Evolutionary conservation across 2,329 filamentous ascomycete genomes (phyloP), one percentile per base, ranked within the genome.

Genomic region (Neoascochyta sp.): DNA sequence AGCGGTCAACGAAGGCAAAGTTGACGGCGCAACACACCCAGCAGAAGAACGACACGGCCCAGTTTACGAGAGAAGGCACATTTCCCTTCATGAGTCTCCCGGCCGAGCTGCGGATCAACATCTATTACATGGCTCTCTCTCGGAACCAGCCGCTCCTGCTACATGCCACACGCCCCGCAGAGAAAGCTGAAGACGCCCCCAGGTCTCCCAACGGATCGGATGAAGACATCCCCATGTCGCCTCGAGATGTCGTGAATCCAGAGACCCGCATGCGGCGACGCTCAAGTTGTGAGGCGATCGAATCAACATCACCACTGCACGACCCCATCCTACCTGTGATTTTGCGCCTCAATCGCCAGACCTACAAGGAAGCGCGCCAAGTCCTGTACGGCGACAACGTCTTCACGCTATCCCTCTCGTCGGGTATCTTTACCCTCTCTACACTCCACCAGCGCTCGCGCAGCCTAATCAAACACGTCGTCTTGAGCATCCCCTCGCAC

Each of bases 61-160:
- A 5, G 7, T 5, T 14, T 8, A 24, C 7, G 10, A 5, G 9
- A n/a, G 27, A 20, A 9, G 34, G 20, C 16, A 36, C 43, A 13
- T 65, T 69, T 38, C 57, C 54, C 1, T 60, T 69, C 39, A 64
- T 67, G 58, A 43, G 59, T 9, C 50, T 69, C n/a, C 66, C 67
- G 3, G 59, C 66, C n/a, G 68, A 70, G 42, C 55, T 70, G n/a
- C 57, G 67, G 11, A 47, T 68, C 12, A 56, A 65, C 34, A 64
- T 71, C 34, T 71, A 70, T 44, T 55, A 65, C 32, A 55, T 59
- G 48, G 53, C 54, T 0, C 54, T 65, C 10, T 38, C 43, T 4
- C 50, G 57, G 12, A 39, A 47, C 10, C 38, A 43, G 8, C 52
- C 60, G 1, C 43, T 64, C 12, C 32, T 52, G 11, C 50, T 64